Base-by-base conservation (phyloP, 306 rosid genomes). In the Erythrophleum fordii region DNA sequence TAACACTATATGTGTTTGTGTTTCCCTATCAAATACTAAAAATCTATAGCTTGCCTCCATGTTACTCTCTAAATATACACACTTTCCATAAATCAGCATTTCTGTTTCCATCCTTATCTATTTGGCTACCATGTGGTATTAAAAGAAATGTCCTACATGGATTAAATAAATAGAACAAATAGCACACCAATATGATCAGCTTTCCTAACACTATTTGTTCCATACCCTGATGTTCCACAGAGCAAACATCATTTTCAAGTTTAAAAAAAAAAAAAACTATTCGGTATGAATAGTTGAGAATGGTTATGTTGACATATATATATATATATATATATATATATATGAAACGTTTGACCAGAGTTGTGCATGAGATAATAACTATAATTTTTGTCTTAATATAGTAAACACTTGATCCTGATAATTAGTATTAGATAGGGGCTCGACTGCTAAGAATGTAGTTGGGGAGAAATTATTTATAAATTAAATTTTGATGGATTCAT, bases 1-100 rank as follows among this genome's bases (percentile, higher is more conserved):
- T 69, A 14, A 53, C 41, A 39, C 68, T 9, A 37, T 37, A 17
- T 79, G 72, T 70, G 72, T 77, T 75, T 44, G n/a, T 83, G 84
- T 78, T 55, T 48, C 81, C 42, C 60, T 20, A 20, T 66, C 73
- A 56, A 72, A 64, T 70, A 70, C 74, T 64, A 80, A 13, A 58
- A 65, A 78, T 78, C 46, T 13, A 13, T 80, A 52, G n/a, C 23
- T 72, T 66, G 62, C 64, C 83, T 56, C 28, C 68, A 59, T 68
- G 52, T 37, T 37, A 45, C 71, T 31, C 23, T 29, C 64, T 22
- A 1, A 44, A 35, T 46, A 14, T 29, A 3, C 60, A n/a, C 3
- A 45, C 46, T 45, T 6, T 29, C 34, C 28, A 48, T 59, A 11
- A 41, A 52, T 53, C 25, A 3, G 62, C 83, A 23, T 23, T 18